These are phyloP conservation scores for Aphanomyces stellatus DNA, from an alignment of 352 stramenopile species.

Conservation along the genomic window DNA sequence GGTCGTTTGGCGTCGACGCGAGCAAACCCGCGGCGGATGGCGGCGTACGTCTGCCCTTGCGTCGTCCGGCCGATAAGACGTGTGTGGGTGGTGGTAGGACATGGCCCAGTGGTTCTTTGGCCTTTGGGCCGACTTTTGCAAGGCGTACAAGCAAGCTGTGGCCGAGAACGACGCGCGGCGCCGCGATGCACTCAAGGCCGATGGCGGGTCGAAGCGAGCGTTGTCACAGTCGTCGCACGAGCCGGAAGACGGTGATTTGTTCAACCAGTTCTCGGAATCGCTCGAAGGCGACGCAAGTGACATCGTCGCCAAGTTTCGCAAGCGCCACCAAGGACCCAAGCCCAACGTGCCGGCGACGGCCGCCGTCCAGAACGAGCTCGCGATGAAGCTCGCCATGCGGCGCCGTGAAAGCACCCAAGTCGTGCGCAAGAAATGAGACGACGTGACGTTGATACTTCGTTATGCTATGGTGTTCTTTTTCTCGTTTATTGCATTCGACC, in stretches of 20 bases:
- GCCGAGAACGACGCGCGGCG: background rate
- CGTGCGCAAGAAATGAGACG: background rate
- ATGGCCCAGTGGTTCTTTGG: constrained; percentile 8
- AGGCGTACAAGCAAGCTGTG: constrained; percentile 2
- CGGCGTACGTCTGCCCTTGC: background rate
- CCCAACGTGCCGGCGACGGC: background rate
- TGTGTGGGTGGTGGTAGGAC: background rate
- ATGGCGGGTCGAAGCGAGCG: background rate
- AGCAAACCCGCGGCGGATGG: background rate
- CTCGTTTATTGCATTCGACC: too few species aligned
- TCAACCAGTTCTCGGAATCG: constrained; percentile 14
- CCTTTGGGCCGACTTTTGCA: background rate
- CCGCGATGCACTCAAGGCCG: background rate
- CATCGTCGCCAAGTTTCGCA: constrained; percentile 15
- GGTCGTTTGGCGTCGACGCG: constrained; percentile 7
- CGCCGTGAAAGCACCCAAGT: background rate
- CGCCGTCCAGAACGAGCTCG: background rate
- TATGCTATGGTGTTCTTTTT: background rate
- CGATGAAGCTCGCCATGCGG: background rate
- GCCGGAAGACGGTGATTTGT: constrained; percentile 5
- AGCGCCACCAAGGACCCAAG: background rate
- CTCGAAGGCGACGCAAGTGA: constrained; percentile 8
- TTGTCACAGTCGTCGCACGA: background rate
- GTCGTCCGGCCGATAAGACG: background rate
- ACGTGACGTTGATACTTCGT: background rate